These are phyloP conservation scores for Ophiostoma montium DNA, from an alignment of 2,329 filamentous ascomycete species.

Conservation along the genomic window DNA sequence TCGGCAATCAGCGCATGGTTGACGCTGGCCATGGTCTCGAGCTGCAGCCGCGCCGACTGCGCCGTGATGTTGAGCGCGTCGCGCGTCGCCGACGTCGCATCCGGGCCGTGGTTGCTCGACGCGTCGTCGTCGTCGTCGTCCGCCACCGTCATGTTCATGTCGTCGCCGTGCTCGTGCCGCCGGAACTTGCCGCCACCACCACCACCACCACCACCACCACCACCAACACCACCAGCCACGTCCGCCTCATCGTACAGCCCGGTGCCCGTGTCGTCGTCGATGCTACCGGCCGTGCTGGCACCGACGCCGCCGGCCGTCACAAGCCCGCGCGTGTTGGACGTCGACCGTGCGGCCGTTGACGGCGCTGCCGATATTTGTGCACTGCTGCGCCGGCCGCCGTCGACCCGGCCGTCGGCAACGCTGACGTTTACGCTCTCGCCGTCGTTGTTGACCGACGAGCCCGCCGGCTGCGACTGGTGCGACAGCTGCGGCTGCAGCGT, in stretches of 20 bases:
- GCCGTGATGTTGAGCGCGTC: conserved; percentile 96
- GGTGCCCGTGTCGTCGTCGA: conserved; percentile 29
- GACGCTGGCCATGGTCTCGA: conserved; percentile 79
- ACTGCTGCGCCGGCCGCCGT: conserved; percentile 30
- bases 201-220: too few relatives aligned
- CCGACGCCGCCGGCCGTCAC: conserved; percentile 22
- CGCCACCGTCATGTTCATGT: conserved; percentile 8
- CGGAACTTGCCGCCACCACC: not conserved
- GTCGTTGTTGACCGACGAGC: conserved; percentile 31
- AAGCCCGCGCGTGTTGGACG: conserved; percentile 16
- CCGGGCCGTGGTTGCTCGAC: conserved; percentile 50
- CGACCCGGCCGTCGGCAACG: conserved; percentile 30
- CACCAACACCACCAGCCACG: not conserved
- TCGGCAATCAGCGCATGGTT: conserved; percentile 68
- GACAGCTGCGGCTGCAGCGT: conserved; percentile 3
- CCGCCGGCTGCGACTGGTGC: conserved; percentile 28
- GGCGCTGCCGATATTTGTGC: conserved; percentile 27
- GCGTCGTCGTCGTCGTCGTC: conserved; percentile 53
- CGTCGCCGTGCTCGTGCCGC: not conserved
- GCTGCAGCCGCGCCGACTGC: conserved; percentile 82
- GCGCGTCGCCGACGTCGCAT: conserved; percentile 61
- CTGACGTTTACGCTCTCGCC: conserved; percentile 28
- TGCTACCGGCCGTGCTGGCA: conserved; percentile 33
- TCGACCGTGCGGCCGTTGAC: conserved; percentile 24
- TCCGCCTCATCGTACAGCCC: conserved; percentile 15